Percentiles rank a stretch among this genome's conserved stretches.
Conservation (phyloP, 495 filamentous ascomycete species). For the Xeromyces bisporus region DNA sequence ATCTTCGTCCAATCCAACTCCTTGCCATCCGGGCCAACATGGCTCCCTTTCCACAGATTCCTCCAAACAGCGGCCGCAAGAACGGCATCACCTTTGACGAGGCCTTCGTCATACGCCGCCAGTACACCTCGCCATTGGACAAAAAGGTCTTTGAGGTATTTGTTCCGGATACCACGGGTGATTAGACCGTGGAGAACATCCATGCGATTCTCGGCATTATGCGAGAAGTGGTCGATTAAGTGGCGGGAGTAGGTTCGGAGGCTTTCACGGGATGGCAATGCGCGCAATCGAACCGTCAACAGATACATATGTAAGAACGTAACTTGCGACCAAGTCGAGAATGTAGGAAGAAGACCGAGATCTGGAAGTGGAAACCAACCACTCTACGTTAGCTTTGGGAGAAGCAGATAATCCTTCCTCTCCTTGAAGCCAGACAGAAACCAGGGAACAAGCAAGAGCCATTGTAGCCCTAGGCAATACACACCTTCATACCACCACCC, state of each 20-base stretch:
- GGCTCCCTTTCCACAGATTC: slow-evolving; percentile 65
- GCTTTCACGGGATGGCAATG: slow-evolving; percentile 43
- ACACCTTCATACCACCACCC: slow-evolving; percentile 75
- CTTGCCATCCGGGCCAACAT: slow-evolving; percentile 18
- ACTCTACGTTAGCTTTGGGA: not conserved
- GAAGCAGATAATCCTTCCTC: too few species aligned
- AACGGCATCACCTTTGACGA: slow-evolving; percentile 69
- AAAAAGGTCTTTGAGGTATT: slow-evolving; percentile 83
- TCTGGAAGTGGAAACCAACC: slow-evolving; percentile 11
- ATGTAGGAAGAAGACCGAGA: slow-evolving; percentile 59
- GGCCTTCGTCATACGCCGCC: slow-evolving; percentile 72
- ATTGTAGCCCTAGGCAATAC: too few species aligned
- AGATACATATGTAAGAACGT: slow-evolving; percentile 94
- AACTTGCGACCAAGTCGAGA: slow-evolving; percentile 88
- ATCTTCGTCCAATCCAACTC: slow-evolving; percentile 55
- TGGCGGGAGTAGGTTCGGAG: slow-evolving; percentile 51
- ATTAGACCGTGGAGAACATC: slow-evolving; percentile 48
- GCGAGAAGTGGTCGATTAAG: slow-evolving; percentile 83
- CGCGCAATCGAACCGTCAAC: slow-evolving; percentile 68
- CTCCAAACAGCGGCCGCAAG: slow-evolving; percentile 82
- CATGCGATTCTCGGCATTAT: slow-evolving; percentile 81
- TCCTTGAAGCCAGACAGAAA: not conserved
- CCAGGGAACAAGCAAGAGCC: not conserved
- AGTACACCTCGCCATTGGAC: slow-evolving; percentile 77
- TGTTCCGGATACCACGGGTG: slow-evolving; percentile 49